Percentiles rank a stretch among this genome's conserved stretches.
Conservation (phyloP, 1,284 basidiomycete species). For the Heterobasidion occidentale region DNA sequence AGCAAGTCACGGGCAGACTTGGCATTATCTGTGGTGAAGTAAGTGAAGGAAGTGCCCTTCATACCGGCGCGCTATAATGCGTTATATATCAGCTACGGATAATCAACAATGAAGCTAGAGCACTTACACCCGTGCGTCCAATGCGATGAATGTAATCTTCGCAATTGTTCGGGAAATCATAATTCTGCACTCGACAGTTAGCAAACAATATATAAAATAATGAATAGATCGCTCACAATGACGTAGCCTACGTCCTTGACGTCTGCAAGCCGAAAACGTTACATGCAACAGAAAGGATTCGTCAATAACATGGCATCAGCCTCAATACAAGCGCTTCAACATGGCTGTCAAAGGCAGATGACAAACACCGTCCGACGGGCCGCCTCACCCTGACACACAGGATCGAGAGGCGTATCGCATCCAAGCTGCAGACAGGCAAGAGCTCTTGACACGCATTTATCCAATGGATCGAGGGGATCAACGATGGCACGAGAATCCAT, state of each 20-base stretch:
- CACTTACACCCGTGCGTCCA: slow-evolving; percentile 76
- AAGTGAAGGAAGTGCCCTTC: slow-evolving; percentile 91
- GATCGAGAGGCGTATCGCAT: slow-evolving; percentile 28
- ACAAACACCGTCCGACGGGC: slow-evolving; percentile 29
- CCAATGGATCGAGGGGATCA: slow-evolving; percentile 25
- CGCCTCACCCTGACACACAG: slow-evolving; percentile 22
- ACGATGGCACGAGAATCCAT: slow-evolving; percentile 22
- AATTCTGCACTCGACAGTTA: slow-evolving; percentile 55
- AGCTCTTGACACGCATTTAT: slow-evolving; percentile 33
- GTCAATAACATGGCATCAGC: slow-evolving; percentile 47
- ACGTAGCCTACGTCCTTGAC: slow-evolving; percentile 95
- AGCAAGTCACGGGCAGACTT: slow-evolving; percentile 92
- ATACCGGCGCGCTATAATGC: slow-evolving; percentile 69
- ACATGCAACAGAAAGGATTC: slow-evolving; percentile 19
- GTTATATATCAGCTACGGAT: no score
- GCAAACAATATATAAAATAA: slow-evolving; percentile 7
- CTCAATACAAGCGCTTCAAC: slow-evolving; percentile 50
- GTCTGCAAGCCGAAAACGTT: slow-evolving; percentile 45
- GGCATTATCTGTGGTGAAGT: slow-evolving; percentile 93
- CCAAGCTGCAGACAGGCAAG: slow-evolving; percentile 46
- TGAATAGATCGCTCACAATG: slow-evolving; percentile 50
- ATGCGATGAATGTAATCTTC: slow-evolving; percentile 95
- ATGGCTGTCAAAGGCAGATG: slow-evolving; percentile 23
- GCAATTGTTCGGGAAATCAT: slow-evolving; percentile 95
- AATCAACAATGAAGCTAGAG: neutral